phyloP scores from a whole-genome alignment of 2,329 filamentous ascomycete genomes.

The Fusarium palustre region DNA sequence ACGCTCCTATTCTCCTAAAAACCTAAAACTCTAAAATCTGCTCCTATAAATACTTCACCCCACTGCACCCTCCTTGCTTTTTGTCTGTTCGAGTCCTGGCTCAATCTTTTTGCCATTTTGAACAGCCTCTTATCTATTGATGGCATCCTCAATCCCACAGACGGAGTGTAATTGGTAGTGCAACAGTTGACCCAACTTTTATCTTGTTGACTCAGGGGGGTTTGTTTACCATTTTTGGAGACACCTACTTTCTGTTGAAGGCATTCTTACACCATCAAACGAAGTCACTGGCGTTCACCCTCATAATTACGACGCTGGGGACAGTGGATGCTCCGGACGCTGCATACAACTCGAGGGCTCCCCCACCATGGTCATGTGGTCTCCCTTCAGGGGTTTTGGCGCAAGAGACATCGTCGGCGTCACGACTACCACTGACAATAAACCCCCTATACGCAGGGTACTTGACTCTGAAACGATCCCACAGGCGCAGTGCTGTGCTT shows the following conservation, averaged over 20 bases:
- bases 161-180: not conserved
- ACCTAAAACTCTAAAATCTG: not conserved
- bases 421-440: not conserved
- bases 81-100: not conserved
- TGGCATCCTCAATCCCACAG: not conserved
- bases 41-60: not conserved
- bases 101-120: not conserved
- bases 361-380: not conserved
- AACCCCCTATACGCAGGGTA: not conserved
- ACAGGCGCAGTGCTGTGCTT: not conserved
- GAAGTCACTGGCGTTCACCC: not conserved
- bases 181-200: not conserved
- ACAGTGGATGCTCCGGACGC: not conserved
- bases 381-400: not conserved
- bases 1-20: not conserved
- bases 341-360: not conserved
- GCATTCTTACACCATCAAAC: not conserved
- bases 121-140: no score
- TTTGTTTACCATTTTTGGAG: not conserved
- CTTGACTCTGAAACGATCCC: not conserved
- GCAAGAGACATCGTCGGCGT: not conserved
- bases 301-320: not conserved
- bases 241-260: not conserved
- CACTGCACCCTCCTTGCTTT: not conserved
- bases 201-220: not conserved